Conservation (phyloP, 2,329 filamentous ascomycete species). For the Paecilomyces dactylethromorphus region DNA sequence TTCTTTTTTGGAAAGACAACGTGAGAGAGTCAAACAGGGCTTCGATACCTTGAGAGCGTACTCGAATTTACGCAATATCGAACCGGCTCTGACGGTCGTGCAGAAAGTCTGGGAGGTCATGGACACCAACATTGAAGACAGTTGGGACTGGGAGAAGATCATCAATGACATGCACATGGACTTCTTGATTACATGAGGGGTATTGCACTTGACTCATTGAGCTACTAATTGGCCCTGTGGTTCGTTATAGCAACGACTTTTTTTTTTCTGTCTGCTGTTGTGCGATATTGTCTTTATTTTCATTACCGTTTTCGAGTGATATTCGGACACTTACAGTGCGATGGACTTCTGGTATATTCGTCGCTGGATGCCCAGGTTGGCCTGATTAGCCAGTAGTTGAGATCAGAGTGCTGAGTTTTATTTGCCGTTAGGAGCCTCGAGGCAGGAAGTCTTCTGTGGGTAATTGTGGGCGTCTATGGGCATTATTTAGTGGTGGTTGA, state of each 20-base stretch:
- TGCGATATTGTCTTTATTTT: not conserved
- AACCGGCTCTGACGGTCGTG: conserved; percentile 50
- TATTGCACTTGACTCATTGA: not conserved
- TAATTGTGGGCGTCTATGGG: not conserved
- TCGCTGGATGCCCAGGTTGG: not conserved
- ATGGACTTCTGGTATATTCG: not conserved
- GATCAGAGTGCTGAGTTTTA: not conserved
- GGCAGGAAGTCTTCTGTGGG: not conserved
- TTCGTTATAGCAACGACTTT: not conserved
- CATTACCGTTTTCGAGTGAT: not conserved
- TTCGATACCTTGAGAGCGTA: conserved; percentile 51
- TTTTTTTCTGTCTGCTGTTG: not conserved
- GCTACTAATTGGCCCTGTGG: not conserved
- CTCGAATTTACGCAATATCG: conserved; percentile 53
- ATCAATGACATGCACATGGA: conserved; percentile 54
- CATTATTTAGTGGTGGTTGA: not conserved
- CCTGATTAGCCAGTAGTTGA: no score
- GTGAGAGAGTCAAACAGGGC: conserved; percentile 48
- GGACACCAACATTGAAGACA: conserved; percentile 50
- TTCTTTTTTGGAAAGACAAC: conserved; percentile 50
- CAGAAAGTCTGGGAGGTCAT: conserved; percentile 54
- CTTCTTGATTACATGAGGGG: conserved; percentile 51
- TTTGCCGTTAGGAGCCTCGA: not conserved
- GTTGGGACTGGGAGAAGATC: conserved; percentile 59
- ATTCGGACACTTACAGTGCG: not conserved